Evolutionary conservation across 2,329 filamentous ascomycete genomes (phyloP), one percentile per base, ranked within the genome.

Genomic region (Sporothrix mexicana): DNA sequence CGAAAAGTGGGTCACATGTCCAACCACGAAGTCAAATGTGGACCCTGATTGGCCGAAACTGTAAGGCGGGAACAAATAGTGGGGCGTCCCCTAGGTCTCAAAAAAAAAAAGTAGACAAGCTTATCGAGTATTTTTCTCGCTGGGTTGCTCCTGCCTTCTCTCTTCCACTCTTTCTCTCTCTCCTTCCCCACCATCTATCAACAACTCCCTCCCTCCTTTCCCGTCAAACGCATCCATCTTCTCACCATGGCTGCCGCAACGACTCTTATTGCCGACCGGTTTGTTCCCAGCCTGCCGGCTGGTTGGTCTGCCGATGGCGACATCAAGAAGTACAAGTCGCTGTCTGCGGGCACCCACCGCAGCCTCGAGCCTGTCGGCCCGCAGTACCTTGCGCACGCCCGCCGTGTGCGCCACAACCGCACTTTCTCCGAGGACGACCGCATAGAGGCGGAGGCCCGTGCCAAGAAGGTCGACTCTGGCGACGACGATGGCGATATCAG

Each of bases 401-500:
- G 96, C 81, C 93, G 96, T 84, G 93, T 94, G 84, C 92, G 95
- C 76, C 95, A 98, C 85, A 94, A 97, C 87, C 94, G 96, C 80
- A 99, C 96, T 69, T 99, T 99, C 85, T 97, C 93, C 79, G 95
- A 99, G 85, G 96, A 99, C 84, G 96, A 99, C 83, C 93, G 95
- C 77, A 97, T 99, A 81, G 94, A 98, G 86, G 96, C 96, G 67
- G 93, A 97, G 83, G 91, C 97, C 83, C 94, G 92, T 77, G 94
- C 95, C 80, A 97, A 97, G 90, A 98, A 97, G 84, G 90, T 97
- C 72, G 95, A 98, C 83, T 92, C 94, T 72, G 93, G 94, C 71
- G 94, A 98, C 73, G 90, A 91, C 76, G 91, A 91, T 76, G 93
- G 92, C 79, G 95, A 98, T 75, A 94, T 97, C 82, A 97, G 93